Evolutionary conservation across 495 filamentous ascomycete species (phyloP), one percentile per base, ranked within the genome.

Genomic region (Chlorociboria aeruginascens): DNA sequence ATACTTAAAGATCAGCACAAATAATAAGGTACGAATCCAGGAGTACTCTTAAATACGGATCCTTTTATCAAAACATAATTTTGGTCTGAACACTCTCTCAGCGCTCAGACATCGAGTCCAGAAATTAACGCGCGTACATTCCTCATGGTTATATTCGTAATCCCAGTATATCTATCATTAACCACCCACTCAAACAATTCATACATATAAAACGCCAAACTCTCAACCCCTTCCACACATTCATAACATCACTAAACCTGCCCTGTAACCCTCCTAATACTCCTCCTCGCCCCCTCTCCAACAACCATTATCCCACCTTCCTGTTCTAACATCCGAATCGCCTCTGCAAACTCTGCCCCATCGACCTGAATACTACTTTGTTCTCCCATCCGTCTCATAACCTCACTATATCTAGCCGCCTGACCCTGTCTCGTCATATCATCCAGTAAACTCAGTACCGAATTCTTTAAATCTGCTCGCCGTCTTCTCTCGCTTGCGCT

Each of bases 221-320:
- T 32, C 42, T 13, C 11, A 28, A 13, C 9, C 40, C 31, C 20
- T 8, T 44, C 28, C 42, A 44, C 20, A 16, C 16, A 11, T 3
- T 20, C 12, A 20, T 40, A 9, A 10, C 13, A 13, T 31, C 29
- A 25, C 41, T 62, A 69, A 50, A 63, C 56, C 20, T 64, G 58
- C 8, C 78, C 78, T 31, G 71, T 82, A 48, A 90, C 76, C 58
- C 89, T 81, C 60, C 90, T 78, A 50, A 98, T 84, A 50, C 65
- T 84, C 69, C 77, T 86, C 56, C 90, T 78, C 16, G 82, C 68
- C 8, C 90, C 92, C 56, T 97, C 90, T 3, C 93, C 93, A 38
- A 71, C 72, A 34, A 97, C 73, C 69, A 82, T 82, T 45, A 96
- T 71, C 13, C 73, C 61, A 3, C 93, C 92, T 66, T 97, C 92